Base-by-base conservation (phyloP, 2,329 filamentous ascomycete species). In the Hirsutella minnesotensis region DNA sequence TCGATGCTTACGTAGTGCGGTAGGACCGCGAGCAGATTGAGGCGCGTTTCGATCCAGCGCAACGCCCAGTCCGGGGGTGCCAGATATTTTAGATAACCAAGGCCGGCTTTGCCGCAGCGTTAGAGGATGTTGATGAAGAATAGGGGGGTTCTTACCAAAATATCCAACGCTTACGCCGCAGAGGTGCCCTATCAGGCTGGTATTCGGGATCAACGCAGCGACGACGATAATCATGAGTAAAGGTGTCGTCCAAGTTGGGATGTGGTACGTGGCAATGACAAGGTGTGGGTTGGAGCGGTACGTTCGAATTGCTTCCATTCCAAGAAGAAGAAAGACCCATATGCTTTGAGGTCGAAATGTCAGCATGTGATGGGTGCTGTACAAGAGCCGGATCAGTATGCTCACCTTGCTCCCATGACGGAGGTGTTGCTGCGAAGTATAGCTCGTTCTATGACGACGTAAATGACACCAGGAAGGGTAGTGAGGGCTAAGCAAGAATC, bases 1-100 rank as follows among this genome's bases (percentile, higher is more conserved):
- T 96, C 90, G 15, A 95, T 81, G 44, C 86, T 94, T 39, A 96
- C 83, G 56, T 95, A 96, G 63, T 94, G 86, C 37, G 90, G 90
- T 21, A 96, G 65, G 46, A 87, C 74, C 18, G 80, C 85, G 19
- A 95, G 70, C 9, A 96, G 71, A 56, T 94, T 92, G 46, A 96
- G 67, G 59, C 90, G 94, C 16, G 77, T 78, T 65, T 98, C 92
- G 43, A 95, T 73, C 80, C 84, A 96, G 50, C 88, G 76, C 44
- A 96, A 69, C 22, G 83, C 75, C 74, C 83, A 85, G 64, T 96
- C 92, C 2, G 87, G 89, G 19, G 92, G 92, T 15, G 87, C 85
- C 34, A 96, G 73, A 56, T 94, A 83, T 60, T 87, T 89, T 53
- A 96, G 77, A 58, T 89, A 94, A 39, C 89, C 89, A 45, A 94